Base-by-base conservation (phyloP, 768 basidiomycete species). In the Glaciozyma martinii region DNA sequence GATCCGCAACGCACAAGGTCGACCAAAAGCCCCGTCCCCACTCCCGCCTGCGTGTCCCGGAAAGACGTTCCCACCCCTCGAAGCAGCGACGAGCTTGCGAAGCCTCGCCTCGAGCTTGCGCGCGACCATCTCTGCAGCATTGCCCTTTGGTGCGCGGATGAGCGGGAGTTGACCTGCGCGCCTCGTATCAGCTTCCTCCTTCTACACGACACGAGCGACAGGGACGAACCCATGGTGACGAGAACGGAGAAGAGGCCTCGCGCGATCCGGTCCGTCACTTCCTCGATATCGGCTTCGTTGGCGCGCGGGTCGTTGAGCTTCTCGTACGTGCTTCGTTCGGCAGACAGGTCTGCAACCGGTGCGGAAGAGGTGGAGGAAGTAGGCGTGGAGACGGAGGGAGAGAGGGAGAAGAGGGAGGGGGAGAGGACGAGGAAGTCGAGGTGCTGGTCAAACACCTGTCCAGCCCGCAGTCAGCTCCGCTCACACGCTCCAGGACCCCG, bases 111-210 rank as follows among this genome's bases (percentile, higher is more conserved):
- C 95, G 16, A 99, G 81, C 76, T 90, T 95, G 78, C 91, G 87
- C 13, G 93, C 93, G n/a, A 98, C 86, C 93, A 97, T 95, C 77
- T 99, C 95, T 25, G 93, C 95, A 7, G 95, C 95, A 76, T 98
- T 97, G 1, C 94, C 94, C 76, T 87, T 80, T 27, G 95, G 95
- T 63, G 89, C 86, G 40, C 95, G 86, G 65, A 99, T 97, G 74
- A 92, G 88, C 15, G 95, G 95, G 27, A 94, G 87, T 71, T 90
- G 87, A 2, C 89, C 91, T 91, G 62, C n/a, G 56, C 27, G 2
- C 8, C 44, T 21, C n/a, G 56, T 37, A 27, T 56, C 21, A 56
- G 32, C 32, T 27, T 10, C 30, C 5, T 62, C 62, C 27, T 63
- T 19, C 58, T n/a, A 56, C 13, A 3, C 27, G 12, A 46, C 3